These are phyloP conservation scores for Groenewaldozyma tartarivorans DNA, from an alignment of 805 yeast genomes.

Conservation along the genomic window DNA sequence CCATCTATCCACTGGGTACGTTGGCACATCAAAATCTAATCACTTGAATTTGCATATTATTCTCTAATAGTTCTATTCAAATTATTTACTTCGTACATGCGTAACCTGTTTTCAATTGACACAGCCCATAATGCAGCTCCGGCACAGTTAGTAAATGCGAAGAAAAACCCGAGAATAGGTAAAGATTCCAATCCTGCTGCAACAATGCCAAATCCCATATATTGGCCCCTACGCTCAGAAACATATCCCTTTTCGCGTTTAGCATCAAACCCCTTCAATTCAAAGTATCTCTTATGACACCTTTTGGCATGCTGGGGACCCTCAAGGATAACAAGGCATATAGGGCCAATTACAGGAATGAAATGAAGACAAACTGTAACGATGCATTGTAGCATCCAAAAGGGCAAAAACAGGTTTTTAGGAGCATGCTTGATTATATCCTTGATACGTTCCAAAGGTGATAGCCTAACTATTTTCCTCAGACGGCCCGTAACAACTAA, in stretches of 20 bases:
- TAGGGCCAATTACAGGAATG: conserved; percentile 55
- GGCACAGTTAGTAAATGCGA: conserved; percentile 27
- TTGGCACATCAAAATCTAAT: no score
- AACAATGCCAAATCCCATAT: conserved; percentile 27
- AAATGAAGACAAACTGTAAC: conserved; percentile 33
- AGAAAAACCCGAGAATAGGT: conserved; percentile 28
- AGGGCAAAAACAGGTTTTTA: conserved; percentile 30
- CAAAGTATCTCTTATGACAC: conserved; percentile 48
- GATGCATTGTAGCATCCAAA: conserved; percentile 31
- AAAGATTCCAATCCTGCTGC: conserved; percentile 29
- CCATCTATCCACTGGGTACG: no score
- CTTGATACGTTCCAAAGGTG: conserved; percentile 25
- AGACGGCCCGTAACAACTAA: conserved; percentile 34
- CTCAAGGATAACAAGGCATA: conserved; percentile 37
- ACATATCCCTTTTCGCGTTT: conserved; percentile 31
- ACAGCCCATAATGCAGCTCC: conserved; percentile 33
- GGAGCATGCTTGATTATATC: conserved; percentile 30
- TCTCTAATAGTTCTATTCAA: background rate
- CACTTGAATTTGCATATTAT: background rate
- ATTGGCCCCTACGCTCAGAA: conserved; percentile 22
- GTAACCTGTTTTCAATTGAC: conserved; percentile 18
- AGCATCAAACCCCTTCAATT: conserved; percentile 40
- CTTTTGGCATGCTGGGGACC: conserved; percentile 47
- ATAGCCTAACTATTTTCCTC: conserved; percentile 25
- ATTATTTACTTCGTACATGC: background rate